Conservation (phyloP, 2,329 filamentous ascomycete species). For the Cryphonectria radicalis region DNA sequence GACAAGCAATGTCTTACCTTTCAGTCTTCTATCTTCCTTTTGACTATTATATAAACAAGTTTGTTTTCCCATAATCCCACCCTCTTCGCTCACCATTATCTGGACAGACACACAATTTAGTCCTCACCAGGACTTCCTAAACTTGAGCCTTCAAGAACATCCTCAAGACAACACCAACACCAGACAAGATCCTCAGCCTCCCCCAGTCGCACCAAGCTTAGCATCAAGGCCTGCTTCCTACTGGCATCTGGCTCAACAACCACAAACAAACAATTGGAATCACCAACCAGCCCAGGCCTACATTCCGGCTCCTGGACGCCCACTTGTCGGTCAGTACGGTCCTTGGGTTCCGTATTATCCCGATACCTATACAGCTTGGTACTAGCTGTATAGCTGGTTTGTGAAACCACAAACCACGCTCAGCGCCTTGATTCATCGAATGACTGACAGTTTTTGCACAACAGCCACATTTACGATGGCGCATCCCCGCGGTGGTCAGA, state of each 20-base stretch:
- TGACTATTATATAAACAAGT: not conserved
- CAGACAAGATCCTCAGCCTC: not conserved
- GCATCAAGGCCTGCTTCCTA: not conserved
- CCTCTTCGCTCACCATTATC: not conserved
- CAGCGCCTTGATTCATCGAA: not conserved
- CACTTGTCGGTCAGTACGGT: slow-evolving; percentile 7
- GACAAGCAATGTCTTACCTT: not conserved
- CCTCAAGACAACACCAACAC: not conserved
- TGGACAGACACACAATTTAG: not conserved
- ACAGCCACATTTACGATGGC: slow-evolving; percentile 10
- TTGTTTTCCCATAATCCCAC: not conserved
- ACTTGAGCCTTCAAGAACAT: not conserved
- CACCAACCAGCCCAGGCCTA: not conserved
- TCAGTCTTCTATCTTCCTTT: not conserved
- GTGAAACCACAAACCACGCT: not conserved
- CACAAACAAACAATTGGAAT: not conserved
- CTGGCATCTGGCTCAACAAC: not conserved
- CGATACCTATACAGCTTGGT: not conserved
- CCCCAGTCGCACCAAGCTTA: not conserved
- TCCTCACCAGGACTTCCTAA: not conserved
- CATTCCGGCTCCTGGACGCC: not conserved
- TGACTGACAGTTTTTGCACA: not conserved
- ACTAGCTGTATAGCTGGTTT: not conserved
- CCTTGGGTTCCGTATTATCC: not conserved
- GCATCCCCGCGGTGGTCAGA: slow-evolving; percentile 8